A percentile compares a stretch with the other conserved stretches of the same genome.
These are phyloP conservation scores for Hibiscus tridactylites DNA, from an alignment of 345 rosid species.

Conservation along the genomic window DNA sequence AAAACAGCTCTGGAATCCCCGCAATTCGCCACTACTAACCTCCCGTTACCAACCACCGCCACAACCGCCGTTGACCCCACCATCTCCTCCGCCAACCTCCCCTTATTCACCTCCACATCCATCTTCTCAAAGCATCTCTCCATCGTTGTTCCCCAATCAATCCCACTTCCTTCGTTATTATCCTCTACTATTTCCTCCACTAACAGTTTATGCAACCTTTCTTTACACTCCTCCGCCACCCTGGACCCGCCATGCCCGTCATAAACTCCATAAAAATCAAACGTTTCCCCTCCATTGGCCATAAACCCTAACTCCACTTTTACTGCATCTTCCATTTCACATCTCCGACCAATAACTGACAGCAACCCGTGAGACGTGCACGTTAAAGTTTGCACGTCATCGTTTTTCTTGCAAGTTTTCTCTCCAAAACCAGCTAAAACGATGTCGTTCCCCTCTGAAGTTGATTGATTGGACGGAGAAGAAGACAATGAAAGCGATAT, in stretches of 20 bases:
- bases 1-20: constrained; percentile 40
- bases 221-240: constrained; percentile 56
- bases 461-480: constrained; percentile 8
- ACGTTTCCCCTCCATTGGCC: constrained; percentile 17
- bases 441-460: constrained; percentile 13
- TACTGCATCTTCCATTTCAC: constrained; percentile 65
- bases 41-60: constrained; percentile 26
- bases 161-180: constrained; percentile 4
- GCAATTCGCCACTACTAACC: constrained; percentile 30
- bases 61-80: constrained; percentile 41
- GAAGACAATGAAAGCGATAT: constrained; percentile 21
- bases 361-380: constrained; percentile 31
- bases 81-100: constrained; percentile 11
- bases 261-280: constrained; percentile 54
- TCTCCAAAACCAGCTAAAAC: constrained; percentile 16
- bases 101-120: constrained; percentile 39
- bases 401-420: not conserved
- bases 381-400: not conserved
- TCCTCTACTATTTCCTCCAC: constrained; percentile 28
- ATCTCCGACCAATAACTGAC: constrained; percentile 57
- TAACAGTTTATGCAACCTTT: constrained; percentile 41
- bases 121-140: constrained; percentile 36
- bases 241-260: constrained; percentile 67
- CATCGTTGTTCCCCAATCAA: constrained; percentile 53
- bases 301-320: constrained; percentile 39